Conservation (phyloP, 345 rosid genomes). For the Euphorbia peplus region DNA sequence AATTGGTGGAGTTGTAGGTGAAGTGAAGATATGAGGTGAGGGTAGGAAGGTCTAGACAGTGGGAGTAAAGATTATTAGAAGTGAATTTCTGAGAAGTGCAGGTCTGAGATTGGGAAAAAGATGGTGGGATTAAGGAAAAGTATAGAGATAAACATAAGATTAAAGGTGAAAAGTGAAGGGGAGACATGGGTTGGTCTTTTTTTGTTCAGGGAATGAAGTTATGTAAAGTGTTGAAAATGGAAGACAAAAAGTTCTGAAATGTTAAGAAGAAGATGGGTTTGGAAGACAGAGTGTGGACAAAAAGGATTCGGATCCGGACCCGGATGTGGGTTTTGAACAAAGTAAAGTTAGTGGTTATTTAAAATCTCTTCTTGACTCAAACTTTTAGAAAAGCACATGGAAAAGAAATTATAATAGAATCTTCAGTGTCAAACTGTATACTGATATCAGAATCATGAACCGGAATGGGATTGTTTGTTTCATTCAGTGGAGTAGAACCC, state of each 20-base stretch:
- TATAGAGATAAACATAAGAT: too few species aligned
- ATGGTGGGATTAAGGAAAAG: slow-evolving; percentile 8
- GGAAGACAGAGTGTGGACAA: too few species aligned
- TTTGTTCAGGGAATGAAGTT: too few species aligned
- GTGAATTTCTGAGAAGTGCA: slow-evolving; percentile 15
- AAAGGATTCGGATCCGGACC: too few species aligned
- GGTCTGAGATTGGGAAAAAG: slow-evolving; percentile 6
- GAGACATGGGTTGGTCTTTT: too few species aligned
- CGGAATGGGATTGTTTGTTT: neutral
- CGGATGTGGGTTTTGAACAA: too few species aligned
- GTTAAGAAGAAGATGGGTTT: too few species aligned
- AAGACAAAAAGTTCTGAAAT: too few species aligned
- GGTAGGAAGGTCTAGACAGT: slow-evolving; percentile 30
- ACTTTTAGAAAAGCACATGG: too few species aligned
- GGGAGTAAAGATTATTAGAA: slow-evolving; percentile 13
- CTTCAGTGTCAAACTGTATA: neutral
- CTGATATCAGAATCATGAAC: neutral
- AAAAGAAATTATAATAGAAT: too few species aligned
- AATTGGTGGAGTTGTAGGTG: slow-evolving; percentile 19
- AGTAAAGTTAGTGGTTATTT: neutral
- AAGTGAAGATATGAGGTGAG: slow-evolving; percentile 25
- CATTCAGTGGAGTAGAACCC: neutral
- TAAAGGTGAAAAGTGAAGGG: neutral
- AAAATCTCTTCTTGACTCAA: too few species aligned
- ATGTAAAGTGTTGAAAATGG: too few species aligned